Base-by-base conservation (phyloP, 345 rosid species). In the Viola odorata region DNA sequence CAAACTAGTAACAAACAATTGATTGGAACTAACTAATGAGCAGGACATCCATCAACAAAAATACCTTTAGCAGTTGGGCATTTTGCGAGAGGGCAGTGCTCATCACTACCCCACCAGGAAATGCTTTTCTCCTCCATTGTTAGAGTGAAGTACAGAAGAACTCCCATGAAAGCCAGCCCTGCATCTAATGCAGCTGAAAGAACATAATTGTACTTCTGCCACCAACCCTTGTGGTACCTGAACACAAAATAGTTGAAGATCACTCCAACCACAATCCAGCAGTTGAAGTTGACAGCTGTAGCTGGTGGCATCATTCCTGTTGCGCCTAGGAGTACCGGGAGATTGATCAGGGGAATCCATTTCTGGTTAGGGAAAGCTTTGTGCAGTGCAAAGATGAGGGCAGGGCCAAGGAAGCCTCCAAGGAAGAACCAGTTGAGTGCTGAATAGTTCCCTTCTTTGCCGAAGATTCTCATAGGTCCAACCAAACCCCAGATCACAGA, bases 171-270 rank as follows among this genome's bases (percentile, higher is more conserved):
- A 14, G 87, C 84, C 69, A 82, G 42, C 2, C 90, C 87, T 0
- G 87, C 87, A 42, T 82, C 85, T 15, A 85, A 44, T 0, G 84
- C 85, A 3, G 87, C 90, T 0, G 90, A 85, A 0, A 85, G 75
- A 57, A 85, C 83, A 42, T 85, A 82, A 14, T 80, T 85, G 72
- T 82, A 82, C 61, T 81, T 76, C 67, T 77, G 85, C 90, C 87
- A 82, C 90, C 85, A 85, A 36, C 0, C 39, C 54, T 82, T 82
- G 49, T 63, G 47, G 68, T 78, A 68, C 62, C 62, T 78, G 12
- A 82, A 85, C 49, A 82, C 70, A 45, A 61, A 75, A 74, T 73
- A 78, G 45, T 82, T 82, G 80, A 82, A 85, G 41, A 80, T 44
- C 0, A 77, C 53, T 41, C 79, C 85, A 1, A 78, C 44, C 4